Evolutionary conservation across 495 filamentous ascomycete species (phyloP).

Genomic region (Hypoxylon rickii): DNA sequence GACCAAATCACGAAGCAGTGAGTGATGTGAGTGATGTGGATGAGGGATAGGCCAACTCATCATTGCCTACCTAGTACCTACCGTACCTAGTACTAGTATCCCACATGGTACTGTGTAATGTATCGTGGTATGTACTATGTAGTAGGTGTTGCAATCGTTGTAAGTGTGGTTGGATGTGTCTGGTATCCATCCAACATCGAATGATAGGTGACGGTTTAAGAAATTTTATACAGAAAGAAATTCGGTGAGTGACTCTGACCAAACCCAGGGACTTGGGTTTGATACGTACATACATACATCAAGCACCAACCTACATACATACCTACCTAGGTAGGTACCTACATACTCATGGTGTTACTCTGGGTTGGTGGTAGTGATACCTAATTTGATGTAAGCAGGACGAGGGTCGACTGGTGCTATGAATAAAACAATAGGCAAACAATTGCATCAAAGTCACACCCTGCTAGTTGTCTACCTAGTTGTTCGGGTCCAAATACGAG

Average conservation of each 20-base stretch:
- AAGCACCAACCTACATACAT: too few species aligned
- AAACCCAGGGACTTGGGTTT: slow-evolving; percentile 7
- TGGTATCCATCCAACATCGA: slow-evolving; percentile 17
- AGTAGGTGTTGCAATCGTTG: too few species aligned
- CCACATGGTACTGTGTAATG: too few species aligned
- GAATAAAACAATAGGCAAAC: slow-evolving; percentile 14
- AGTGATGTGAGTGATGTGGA: too few species aligned
- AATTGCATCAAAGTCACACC: slow-evolving; percentile 18
- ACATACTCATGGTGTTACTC: slow-evolving; percentile 11
- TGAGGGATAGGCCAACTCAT: slow-evolving; percentile 35
- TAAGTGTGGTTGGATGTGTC: background rate
- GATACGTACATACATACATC: too few species aligned
- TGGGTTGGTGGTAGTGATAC: too few species aligned
- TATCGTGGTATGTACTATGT: background rate
- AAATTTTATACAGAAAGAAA: background rate
- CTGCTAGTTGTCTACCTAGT: background rate
- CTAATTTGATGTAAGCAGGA: background rate
- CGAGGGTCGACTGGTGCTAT: background rate
- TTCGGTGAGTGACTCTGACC: slow-evolving; percentile 29
- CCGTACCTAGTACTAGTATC: too few species aligned
- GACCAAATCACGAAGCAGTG: slow-evolving; percentile 13
- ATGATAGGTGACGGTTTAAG: slow-evolving; percentile 22
- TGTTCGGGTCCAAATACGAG: slow-evolving; percentile 29
- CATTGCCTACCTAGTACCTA: slow-evolving; percentile 14
- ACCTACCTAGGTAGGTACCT: slow-evolving; percentile 5